Evolutionary conservation across 768 basidiomycete genomes (phyloP).

Genomic region (Tephrocybe rancida): DNA sequence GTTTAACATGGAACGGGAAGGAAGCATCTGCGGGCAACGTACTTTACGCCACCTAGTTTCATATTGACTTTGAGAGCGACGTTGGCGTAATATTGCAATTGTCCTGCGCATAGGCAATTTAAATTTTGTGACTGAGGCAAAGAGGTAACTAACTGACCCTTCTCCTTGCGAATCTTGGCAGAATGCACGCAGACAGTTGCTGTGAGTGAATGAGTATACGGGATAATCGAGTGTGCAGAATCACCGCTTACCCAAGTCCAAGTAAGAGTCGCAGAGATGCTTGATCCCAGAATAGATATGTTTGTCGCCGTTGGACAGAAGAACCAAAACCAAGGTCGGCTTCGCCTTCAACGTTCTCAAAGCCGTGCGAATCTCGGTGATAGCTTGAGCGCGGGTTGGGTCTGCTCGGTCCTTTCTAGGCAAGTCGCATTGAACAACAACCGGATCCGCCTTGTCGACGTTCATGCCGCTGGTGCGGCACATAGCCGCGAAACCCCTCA

Average conservation of each 20-base stretch:
- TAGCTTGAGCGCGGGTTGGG: constrained; percentile 53
- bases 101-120: constrained; percentile 41
- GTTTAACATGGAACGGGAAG: neutral
- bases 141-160: constrained; percentile 40
- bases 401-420: constrained; percentile 56
- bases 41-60: constrained; percentile 84
- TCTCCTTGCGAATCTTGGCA: constrained; percentile 69
- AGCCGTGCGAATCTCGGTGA: constrained; percentile 41
- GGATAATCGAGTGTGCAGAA: neutral
- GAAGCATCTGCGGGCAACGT: constrained; percentile 22
- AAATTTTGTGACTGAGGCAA: too few relatives aligned
- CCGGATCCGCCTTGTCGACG: constrained; percentile 40
- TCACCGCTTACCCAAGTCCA: constrained; percentile 53
- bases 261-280: constrained; percentile 62
- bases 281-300: constrained; percentile 80
- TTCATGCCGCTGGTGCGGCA: constrained; percentile 66
- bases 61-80: constrained; percentile 83
- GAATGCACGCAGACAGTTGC: constrained; percentile 79
- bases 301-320: constrained; percentile 73
- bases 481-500: constrained; percentile 62
- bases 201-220: constrained; percentile 11
- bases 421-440: constrained; percentile 42
- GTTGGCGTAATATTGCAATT: constrained; percentile 75
- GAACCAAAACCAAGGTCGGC: constrained; percentile 62
- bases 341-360: constrained; percentile 44